Conservation (phyloP, 352 stramenopile species). For the Halophytophthora polymorphica region DNA sequence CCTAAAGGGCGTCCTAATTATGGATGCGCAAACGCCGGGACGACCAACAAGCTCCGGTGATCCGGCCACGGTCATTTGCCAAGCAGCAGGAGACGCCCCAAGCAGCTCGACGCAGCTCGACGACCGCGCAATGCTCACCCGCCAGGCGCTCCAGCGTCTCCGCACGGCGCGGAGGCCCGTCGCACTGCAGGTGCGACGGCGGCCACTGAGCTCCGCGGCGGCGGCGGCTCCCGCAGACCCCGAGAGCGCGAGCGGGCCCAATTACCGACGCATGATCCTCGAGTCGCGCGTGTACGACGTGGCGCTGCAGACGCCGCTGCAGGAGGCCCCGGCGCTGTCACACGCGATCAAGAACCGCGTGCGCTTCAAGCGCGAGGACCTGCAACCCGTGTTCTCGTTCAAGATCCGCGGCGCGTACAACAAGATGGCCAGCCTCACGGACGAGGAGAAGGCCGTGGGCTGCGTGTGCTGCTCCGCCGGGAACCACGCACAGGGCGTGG, state of each 20-base stretch:
- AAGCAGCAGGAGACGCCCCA: too few relatives aligned
- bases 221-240: conserved; percentile 11
- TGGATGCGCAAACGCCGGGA: too few relatives aligned
- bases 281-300: conserved; percentile 86
- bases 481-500: conserved; percentile 98
- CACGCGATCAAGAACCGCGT: conserved; percentile 77
- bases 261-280: conserved; percentile 87
- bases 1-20: too few relatives aligned
- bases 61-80: too few relatives aligned
- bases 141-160: too few relatives aligned
- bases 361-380: conserved; percentile 95
- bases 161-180: too few relatives aligned
- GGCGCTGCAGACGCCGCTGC: conserved; percentile 80
- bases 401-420: conserved; percentile 99
- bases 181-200: conserved; percentile 1
- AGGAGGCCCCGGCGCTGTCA: conserved; percentile 63
- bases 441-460: conserved; percentile 66
- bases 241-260: conserved; percentile 23
- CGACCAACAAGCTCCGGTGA: too few relatives aligned
- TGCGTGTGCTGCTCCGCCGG: conserved; percentile 87
- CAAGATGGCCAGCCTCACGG: conserved; percentile 94
- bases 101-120: too few relatives aligned
- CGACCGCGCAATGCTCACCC: too few relatives aligned
- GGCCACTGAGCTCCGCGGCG: background rate
- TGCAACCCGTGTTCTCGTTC: conserved; percentile 98